phyloP scores from a whole-genome alignment of 1,284 basidiomycete genomes.

The Naganishia cerealis region DNA sequence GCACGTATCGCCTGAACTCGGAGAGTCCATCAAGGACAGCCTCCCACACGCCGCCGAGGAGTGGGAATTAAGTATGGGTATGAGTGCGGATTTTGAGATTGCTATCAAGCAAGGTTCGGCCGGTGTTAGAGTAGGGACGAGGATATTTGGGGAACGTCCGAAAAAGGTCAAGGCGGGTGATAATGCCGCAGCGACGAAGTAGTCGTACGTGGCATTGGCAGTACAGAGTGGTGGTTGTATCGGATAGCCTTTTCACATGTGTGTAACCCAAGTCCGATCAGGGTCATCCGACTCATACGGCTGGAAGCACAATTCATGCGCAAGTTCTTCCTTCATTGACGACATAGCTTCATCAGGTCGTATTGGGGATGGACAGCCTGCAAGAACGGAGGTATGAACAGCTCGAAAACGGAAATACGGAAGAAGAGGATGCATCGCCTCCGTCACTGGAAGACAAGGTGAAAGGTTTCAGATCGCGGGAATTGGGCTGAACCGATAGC shows the following conservation, averaged over 20 bases:
- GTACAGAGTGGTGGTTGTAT: neutral
- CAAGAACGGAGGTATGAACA: too few species aligned
- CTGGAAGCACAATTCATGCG: too few species aligned
- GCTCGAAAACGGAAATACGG: too few species aligned
- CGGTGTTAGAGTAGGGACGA: conserved; percentile 86
- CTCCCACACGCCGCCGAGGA: conserved; percentile 56
- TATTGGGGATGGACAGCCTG: too few species aligned
- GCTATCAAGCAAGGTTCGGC: conserved; percentile 81
- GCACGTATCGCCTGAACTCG: conserved; percentile 51
- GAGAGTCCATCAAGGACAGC: conserved; percentile 43
- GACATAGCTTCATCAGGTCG: too few species aligned
- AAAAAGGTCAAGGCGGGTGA: conserved; percentile 25
- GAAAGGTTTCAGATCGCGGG: too few species aligned
- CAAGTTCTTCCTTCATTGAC: too few species aligned
- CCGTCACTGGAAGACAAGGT: too few species aligned
- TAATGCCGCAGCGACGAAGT: conserved; percentile 16
- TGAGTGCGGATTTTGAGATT: conserved; percentile 91
- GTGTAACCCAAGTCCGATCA: too few species aligned
- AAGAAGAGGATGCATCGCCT: too few species aligned
- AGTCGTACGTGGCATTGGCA: neutral
- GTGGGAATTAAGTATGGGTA: conserved; percentile 91
- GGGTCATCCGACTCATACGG: too few species aligned
- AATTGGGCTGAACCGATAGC: too few species aligned
- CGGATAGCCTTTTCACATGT: neutral
- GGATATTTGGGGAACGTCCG: conserved; percentile 77